A percentile compares a stretch with the other conserved stretches of the same genome.
These are phyloP conservation scores for Herpetomonas samuelpessoai DNA, from an alignment of 208 protist genomes.

Conservation along the genomic window DNA sequence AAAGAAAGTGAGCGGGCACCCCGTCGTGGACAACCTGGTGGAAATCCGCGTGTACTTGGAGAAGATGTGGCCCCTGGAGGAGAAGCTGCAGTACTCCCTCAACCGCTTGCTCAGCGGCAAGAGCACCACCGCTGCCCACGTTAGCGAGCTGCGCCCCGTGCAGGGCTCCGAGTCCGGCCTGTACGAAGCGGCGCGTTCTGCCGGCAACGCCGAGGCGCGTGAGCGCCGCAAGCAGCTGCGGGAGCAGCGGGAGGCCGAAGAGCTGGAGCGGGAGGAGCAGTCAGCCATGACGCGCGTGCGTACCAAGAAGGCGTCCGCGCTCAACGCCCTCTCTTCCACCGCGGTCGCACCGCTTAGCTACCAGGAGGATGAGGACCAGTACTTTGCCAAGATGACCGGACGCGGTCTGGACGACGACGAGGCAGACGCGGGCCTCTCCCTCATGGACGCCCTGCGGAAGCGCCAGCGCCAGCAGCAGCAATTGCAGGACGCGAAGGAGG, in stretches of 20 bases:
- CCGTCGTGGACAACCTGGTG: constrained; percentile 93
- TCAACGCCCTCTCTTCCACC: constrained; percentile 40
- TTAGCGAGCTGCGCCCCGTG: constrained; percentile 70
- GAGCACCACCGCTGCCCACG: constrained; percentile 50
- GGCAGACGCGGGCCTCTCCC: constrained; percentile 54
- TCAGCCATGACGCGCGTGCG: constrained; percentile 81
- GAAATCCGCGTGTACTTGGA: constrained; percentile 93
- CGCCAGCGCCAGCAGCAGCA: constrained; percentile 38
- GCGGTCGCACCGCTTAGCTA: constrained; percentile 69
- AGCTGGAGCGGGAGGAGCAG: constrained; percentile 82
- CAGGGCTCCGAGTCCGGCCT: constrained; percentile 32
- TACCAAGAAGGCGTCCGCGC: constrained; percentile 61
- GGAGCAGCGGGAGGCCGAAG: constrained; percentile 62
- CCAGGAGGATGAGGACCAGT: constrained; percentile 90
- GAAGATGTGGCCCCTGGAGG: constrained; percentile 94
- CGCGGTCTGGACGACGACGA: constrained; percentile 21
- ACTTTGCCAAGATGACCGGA: constrained; percentile 78
- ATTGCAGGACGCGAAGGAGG: constrained; percentile 22
- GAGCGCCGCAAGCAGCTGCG: constrained; percentile 66
- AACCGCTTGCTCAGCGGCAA: constrained; percentile 92
- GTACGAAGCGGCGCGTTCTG: constrained; percentile 27
- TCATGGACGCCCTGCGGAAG: constrained; percentile 75
- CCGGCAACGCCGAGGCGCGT: constrained; percentile 46
- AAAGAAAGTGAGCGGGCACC: constrained; percentile 89
- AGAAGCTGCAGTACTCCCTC: constrained; percentile 95